Evolutionary conservation across 2,329 filamentous ascomycete genomes (phyloP).

Genomic region (Phyllachora maydis): DNA sequence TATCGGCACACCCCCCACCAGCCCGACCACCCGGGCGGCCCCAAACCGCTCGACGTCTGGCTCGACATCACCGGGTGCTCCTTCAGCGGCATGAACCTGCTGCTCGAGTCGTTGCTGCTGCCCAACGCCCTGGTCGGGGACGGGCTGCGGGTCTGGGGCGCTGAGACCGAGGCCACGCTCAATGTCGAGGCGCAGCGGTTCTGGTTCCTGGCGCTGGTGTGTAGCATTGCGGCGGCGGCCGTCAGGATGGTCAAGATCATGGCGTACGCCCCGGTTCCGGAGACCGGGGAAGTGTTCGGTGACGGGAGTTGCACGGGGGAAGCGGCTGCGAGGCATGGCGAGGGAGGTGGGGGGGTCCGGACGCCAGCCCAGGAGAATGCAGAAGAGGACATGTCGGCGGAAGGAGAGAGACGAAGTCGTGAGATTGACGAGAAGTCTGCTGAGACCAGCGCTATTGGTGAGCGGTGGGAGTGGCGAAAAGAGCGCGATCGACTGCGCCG

Average conservation of each 20-base stretch:
- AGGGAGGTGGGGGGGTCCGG: slow-evolving; percentile 9
- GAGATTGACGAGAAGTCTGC: not conserved
- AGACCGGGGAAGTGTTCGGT: slow-evolving; percentile 9
- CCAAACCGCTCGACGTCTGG: slow-evolving; percentile 12
- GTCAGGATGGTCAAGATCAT: slow-evolving; percentile 18
- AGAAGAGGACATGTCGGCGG: not conserved
- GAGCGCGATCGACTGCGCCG: not conserved
- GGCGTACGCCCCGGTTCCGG: slow-evolving; percentile 14
- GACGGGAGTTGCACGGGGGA: no score
- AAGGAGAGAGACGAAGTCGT: no score
- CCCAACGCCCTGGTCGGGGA: slow-evolving; percentile 2
- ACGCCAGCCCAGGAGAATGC: not conserved
- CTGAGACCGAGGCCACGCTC: slow-evolving; percentile 21
- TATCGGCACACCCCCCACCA: not conserved
- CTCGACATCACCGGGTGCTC: slow-evolving; percentile 35
- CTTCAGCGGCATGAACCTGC: slow-evolving; percentile 44
- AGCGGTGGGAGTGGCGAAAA: slow-evolving; percentile 5
- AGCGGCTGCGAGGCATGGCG: slow-evolving; percentile 8
- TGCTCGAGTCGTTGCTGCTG: slow-evolving; percentile 32
- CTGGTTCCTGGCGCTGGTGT: slow-evolving; percentile 44
- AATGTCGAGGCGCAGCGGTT: slow-evolving; percentile 43
- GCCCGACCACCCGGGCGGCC: slow-evolving; percentile 1
- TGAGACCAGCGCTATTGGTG: slow-evolving; percentile 1
- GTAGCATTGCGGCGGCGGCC: slow-evolving; percentile 22
- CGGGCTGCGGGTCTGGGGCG: slow-evolving; percentile 28